phyloP scores from a whole-genome alignment of 2,329 filamentous ascomycete species.

The Aspergillus fijiensis region DNA sequence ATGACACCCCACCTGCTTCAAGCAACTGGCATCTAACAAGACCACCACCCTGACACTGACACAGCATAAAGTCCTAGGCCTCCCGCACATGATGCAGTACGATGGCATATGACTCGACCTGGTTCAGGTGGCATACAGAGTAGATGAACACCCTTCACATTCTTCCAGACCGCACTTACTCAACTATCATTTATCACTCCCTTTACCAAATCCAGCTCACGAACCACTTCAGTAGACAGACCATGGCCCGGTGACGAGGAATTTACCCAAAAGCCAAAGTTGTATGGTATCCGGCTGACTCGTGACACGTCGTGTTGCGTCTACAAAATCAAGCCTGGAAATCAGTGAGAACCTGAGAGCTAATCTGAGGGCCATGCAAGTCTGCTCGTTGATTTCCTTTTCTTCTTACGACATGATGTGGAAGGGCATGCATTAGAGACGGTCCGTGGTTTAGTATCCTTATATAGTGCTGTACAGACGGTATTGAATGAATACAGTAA shows the following conservation, averaged over 20 bases:
- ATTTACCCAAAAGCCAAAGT: constrained; percentile 47
- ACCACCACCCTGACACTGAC: neutral
- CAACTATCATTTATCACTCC: neutral
- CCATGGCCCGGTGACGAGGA: constrained; percentile 40
- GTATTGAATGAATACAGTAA: too few relatives aligned
- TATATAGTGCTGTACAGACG: too few relatives aligned
- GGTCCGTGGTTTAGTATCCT: too few relatives aligned
- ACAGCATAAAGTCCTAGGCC: neutral
- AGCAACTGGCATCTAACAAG: neutral
- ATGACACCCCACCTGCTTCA: neutral
- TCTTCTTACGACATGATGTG: too few relatives aligned
- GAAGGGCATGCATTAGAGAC: too few relatives aligned
- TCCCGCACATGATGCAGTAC: neutral
- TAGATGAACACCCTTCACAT: too few relatives aligned
- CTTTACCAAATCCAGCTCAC: neutral
- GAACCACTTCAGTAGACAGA: neutral
- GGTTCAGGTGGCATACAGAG: too few relatives aligned
- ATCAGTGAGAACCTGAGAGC: constrained; percentile 48
- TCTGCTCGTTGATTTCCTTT: neutral
- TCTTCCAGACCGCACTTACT: neutral
- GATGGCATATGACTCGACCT: too few relatives aligned
- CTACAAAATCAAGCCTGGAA: constrained; percentile 33
- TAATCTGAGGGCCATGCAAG: constrained; percentile 42
- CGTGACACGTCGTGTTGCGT: constrained; percentile 11
- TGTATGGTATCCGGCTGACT: constrained; percentile 43